These are phyloP conservation scores for Aspergillus hortae DNA, from an alignment of 2,329 filamentous ascomycete genomes.

Conservation along the genomic window DNA sequence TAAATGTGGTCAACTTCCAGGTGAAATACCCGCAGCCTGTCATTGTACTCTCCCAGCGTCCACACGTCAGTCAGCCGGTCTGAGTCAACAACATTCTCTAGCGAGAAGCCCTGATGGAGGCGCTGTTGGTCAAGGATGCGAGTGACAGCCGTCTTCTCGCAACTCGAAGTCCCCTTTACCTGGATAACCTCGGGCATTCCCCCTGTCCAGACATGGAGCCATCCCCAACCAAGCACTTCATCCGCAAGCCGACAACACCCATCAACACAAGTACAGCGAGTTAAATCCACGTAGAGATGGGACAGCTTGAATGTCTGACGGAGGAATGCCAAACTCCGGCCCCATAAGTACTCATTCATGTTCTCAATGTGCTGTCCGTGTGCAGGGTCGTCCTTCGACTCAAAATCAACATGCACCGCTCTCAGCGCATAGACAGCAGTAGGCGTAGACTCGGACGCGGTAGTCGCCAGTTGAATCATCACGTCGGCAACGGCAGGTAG, in stretches of 20 bases:
- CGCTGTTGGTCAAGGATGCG: neutral
- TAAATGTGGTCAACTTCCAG: neutral
- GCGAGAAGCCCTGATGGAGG: neutral
- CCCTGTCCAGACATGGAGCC: constrained; percentile 13
- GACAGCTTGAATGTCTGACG: constrained; percentile 17
- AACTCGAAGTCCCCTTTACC: constrained; percentile 2
- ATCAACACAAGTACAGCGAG: constrained; percentile 13
- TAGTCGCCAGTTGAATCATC: neutral
- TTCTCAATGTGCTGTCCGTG: constrained; percentile 14
- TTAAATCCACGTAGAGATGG: constrained; percentile 15
- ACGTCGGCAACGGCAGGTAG: neutral
- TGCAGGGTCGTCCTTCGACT: neutral
- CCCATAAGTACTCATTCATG: constrained; percentile 19
- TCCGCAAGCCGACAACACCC: constrained; percentile 18
- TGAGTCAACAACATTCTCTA: neutral
- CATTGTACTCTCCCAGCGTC: constrained; percentile 5
- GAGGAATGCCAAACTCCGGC: constrained; percentile 19
- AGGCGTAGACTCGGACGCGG: neutral
- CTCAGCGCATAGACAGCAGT: neutral
- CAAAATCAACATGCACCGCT: neutral
- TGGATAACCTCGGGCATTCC: constrained; percentile 15
- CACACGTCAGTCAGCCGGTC: neutral
- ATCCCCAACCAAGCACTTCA: constrained; percentile 18
- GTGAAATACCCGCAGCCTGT: neutral
- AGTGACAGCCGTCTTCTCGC: neutral